Conservation (phyloP, 305 asterid species). For the Fraxinus xanthoxyloides region DNA sequence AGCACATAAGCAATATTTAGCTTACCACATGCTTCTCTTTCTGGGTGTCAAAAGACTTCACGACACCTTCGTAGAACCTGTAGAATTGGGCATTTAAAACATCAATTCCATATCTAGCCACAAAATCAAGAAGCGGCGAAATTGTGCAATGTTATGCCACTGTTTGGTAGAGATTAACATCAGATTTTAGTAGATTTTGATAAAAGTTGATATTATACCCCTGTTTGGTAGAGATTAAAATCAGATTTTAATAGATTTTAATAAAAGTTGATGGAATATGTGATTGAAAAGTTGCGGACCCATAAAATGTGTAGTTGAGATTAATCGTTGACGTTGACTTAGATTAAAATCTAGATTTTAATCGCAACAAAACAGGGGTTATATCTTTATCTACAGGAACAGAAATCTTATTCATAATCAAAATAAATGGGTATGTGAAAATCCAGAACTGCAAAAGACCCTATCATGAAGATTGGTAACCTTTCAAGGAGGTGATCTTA, state of each 20-base stretch:
- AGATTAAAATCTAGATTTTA: too few species aligned
- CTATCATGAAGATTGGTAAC: neutral
- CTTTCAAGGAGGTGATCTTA: neutral
- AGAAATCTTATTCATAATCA: neutral
- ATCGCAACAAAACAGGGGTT: neutral
- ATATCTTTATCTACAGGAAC: neutral
- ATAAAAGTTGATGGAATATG: neutral
- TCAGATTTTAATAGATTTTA: neutral
- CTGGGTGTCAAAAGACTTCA: constrained; percentile 76
- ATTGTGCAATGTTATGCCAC: neutral
- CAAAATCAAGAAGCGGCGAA: neutral
- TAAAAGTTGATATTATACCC: neutral
- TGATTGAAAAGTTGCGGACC: neutral
- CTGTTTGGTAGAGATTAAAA: neutral
- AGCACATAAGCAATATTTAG: constrained; percentile 21
- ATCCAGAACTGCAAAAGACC: neutral
- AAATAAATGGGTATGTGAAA: constrained; percentile 1
- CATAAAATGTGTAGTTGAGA: neutral
- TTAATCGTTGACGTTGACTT: neutral
- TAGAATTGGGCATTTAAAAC: neutral
- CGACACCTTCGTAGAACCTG: constrained; percentile 83
- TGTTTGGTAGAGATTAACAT: neutral
- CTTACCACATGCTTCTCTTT: constrained; percentile 88
- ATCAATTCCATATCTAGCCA: neutral
- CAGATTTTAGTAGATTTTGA: neutral